Evolutionary conservation across 106 monocot species (phyloP), one percentile per base, ranked within the genome.

Genomic region (Apostasia shenzhenica): DNA sequence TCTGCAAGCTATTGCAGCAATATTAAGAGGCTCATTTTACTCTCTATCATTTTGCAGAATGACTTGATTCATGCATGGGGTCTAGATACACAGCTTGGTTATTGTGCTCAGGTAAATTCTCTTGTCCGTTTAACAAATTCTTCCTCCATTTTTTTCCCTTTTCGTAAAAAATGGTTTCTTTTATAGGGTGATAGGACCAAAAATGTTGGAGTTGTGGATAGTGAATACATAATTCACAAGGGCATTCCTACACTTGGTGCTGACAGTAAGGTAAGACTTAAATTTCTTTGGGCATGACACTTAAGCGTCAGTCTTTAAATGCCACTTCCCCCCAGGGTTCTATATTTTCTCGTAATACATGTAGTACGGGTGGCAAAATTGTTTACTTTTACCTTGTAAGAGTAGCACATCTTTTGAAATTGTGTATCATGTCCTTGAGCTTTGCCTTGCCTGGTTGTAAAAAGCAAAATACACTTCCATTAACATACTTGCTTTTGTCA

Each of bases 21-120:
- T 8, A 26, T 49, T 65, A 2, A 37, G 26, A 65, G 48, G 14
- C 5, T 1, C 49, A 47, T 55, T 66, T 71, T 48, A 8, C 12
- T 63, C 42, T 57, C 44, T 59, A 45, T 41, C n/a, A 45, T 52
- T 67, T 72, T 59, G 40, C 72, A 93, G 89, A 93, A 93, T 81
- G 93, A 93, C 67, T 73, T 93, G 75, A 86, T 93, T 78, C 89
- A 93, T 80, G 93, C 89, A 14, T 93, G 93, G 93, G 93, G 93
- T 7, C 75, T 93, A 57, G 93, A 93, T 67, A 81, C 75, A 69
- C 89, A 86, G 74, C 89, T 93, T 51, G 93, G 93, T 1, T 89
- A 93, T 67, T 93, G 93, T 80, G 81, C 83, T 74, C 88, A 82
- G 90, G 94, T 90, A 80, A 71, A 38, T 59, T 41, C 56, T 67